Evolutionary conservation across 2,329 filamentous ascomycete species (phyloP).

Genomic region (Pseudogymnoascus sp.): DNA sequence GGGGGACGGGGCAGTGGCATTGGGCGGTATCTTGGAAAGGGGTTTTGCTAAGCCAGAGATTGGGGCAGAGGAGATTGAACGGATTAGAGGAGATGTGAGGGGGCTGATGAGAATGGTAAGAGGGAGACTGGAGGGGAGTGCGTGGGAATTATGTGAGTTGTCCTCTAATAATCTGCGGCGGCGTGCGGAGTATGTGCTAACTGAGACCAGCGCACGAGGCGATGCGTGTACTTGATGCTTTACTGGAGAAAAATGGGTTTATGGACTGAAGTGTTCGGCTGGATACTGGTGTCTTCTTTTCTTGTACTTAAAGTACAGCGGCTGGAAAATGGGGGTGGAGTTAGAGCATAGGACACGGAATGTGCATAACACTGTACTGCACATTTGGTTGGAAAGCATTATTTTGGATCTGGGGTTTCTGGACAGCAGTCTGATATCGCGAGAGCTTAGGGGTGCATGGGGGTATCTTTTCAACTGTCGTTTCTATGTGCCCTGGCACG

Average conservation of each 20-base stretch:
- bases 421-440: not conserved
- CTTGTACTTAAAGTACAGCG: not conserved
- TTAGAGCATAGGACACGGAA: not conserved
- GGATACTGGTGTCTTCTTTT: not conserved
- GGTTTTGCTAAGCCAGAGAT: constrained; percentile 3
- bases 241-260: constrained; percentile 10
- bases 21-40: not conserved
- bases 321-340: not conserved
- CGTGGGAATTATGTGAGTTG: constrained; percentile 9
- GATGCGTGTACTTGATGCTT: constrained; percentile 8
- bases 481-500: not conserved
- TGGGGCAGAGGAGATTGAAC: constrained; percentile 4
- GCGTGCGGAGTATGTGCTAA: not conserved
- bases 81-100: not conserved
- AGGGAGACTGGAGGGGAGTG: not conserved
- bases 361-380: not conserved
- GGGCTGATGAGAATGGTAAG: constrained; percentile 2
- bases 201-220: constrained; percentile 5
- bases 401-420: not conserved
- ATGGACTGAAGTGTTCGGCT: not conserved
- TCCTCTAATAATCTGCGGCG: not conserved
- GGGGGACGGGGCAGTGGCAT: not conserved
- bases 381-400: not conserved
- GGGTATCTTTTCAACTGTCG: not conserved
- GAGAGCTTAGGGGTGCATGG: not conserved